Evolutionary conservation across 2,329 filamentous ascomycete genomes (phyloP).

Genomic region (Diplodia mutila): DNA sequence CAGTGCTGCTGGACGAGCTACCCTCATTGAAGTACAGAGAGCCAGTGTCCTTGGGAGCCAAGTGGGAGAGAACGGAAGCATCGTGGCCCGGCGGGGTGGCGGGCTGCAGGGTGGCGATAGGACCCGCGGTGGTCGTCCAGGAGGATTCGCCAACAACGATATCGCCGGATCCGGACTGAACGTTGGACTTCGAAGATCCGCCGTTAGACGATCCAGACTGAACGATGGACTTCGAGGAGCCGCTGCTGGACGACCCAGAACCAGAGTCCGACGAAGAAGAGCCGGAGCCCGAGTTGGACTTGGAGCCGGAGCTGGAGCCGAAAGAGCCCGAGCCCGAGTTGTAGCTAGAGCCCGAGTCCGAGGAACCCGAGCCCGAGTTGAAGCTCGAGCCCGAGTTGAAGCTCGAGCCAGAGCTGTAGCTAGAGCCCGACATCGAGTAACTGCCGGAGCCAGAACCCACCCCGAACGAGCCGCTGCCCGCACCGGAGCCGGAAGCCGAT

Average conservation of each 20-base stretch:
- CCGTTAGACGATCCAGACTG: not conserved
- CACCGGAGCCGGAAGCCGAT: not conserved
- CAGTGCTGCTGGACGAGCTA: not conserved
- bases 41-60: not conserved
- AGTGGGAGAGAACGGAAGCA: not conserved
- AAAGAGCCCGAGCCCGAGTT: not conserved
- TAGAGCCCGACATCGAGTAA: not conserved
- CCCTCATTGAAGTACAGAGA: constrained; percentile 2
- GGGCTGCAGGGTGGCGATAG: not conserved
- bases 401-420: not conserved
- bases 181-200: not conserved
- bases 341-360: not conserved
- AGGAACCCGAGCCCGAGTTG: not conserved
- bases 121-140: not conserved
- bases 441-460: not conserved
- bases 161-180: not conserved
- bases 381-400: not conserved
- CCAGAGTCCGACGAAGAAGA: not conserved
- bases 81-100: not conserved
- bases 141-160: constrained; percentile 1
- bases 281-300: not conserved
- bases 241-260: not conserved
- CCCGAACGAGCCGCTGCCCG: too few species aligned
- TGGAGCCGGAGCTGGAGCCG: not conserved
- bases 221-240: too few species aligned